These are phyloP conservation scores for Tolypocladium pustulatum DNA, from an alignment of 2,329 filamentous ascomycete species.

Conservation along the genomic window DNA sequence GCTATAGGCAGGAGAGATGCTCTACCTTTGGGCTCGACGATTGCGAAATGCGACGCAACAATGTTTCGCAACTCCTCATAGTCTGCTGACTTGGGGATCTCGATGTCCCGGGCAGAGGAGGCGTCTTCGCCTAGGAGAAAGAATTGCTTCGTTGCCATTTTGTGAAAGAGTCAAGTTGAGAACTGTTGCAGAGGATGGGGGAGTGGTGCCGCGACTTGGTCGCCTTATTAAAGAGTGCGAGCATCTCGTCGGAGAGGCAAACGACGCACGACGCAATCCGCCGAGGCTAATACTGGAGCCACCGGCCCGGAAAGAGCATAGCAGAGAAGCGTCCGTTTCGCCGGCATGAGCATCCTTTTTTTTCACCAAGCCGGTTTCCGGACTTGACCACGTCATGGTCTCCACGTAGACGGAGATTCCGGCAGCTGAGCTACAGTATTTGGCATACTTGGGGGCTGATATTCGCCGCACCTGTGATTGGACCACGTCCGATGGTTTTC, in stretches of 20 bases:
- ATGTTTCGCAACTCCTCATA: conserved; percentile 26
- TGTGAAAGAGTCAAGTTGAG: not conserved
- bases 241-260: not conserved
- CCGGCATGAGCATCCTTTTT: not conserved
- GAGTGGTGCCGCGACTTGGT: not conserved
- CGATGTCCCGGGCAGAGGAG: conserved; percentile 24
- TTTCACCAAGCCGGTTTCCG: not conserved
- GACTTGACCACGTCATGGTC: not conserved
- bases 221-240: not conserved
- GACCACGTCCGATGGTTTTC: not conserved
- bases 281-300: not conserved
- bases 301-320: not conserved
- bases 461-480: not conserved
- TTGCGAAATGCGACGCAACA: conserved; percentile 30
- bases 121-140: conserved; percentile 30
- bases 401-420: not conserved
- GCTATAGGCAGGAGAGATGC: not conserved
- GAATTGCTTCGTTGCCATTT: conserved; percentile 27
- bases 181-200: not conserved
- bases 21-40: conserved; percentile 29
- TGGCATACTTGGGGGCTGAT: not conserved
- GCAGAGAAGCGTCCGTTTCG: not conserved
- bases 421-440: not conserved
- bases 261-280: not conserved
- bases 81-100: conserved; percentile 22